Evolutionary conservation across 306 rosid species (phyloP).

Genomic region (Myrica gale): DNA sequence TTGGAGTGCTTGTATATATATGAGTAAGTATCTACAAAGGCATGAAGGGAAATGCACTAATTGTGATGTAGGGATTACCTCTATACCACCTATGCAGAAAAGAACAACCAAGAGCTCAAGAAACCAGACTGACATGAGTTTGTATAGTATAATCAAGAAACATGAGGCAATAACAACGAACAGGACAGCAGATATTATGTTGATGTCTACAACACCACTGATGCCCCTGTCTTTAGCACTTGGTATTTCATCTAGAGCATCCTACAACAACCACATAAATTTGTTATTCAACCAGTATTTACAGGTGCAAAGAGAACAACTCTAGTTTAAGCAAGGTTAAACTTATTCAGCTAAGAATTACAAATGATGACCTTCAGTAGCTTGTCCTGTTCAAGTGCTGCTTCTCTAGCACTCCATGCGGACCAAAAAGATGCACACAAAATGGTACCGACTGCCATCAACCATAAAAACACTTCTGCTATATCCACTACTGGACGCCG

Average conservation of each 20-base stretch:
- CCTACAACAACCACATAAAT: conserved; percentile 46
- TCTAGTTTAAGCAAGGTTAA: conserved; percentile 11
- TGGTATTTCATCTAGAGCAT: conserved; percentile 59
- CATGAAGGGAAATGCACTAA: conserved; percentile 11
- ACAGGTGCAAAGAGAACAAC: conserved; percentile 11
- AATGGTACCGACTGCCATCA: conserved; percentile 91
- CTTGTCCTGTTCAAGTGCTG: conserved; percentile 66
- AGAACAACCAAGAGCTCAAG: conserved; percentile 84
- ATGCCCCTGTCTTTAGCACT: conserved; percentile 34
- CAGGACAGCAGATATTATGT: conserved; percentile 64
- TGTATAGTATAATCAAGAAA: conserved; percentile 73
- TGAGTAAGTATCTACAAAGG: conserved; percentile 16
- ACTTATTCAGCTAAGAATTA: neutral
- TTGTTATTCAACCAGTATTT: conserved; percentile 14
- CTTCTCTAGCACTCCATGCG: conserved; percentile 84
- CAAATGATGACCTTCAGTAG: conserved; percentile 58
- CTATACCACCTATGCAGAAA: conserved; percentile 88
- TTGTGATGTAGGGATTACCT: conserved; percentile 49
- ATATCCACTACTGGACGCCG: conserved; percentile 72
- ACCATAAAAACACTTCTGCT: conserved; percentile 95
- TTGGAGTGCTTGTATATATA: conserved; percentile 3
- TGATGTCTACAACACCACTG: conserved; percentile 69
- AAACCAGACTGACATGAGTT: conserved; percentile 84
- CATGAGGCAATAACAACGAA: conserved; percentile 83
- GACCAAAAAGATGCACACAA: conserved; percentile 97